Evolutionary conservation across 176 grass and related monocot genomes (phyloP).

Genomic region (Poa annua): DNA sequence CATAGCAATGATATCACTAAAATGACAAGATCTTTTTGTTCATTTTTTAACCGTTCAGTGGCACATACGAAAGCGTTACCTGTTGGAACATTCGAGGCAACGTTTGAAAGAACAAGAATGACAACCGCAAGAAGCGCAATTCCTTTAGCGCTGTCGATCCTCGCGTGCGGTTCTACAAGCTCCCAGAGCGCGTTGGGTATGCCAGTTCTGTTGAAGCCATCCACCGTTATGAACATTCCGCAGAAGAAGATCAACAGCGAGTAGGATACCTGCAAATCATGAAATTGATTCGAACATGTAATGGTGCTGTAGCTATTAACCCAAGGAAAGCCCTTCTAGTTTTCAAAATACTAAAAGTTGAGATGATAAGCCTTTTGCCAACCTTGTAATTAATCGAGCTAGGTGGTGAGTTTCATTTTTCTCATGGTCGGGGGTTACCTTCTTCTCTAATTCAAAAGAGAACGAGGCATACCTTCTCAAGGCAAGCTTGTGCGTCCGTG

Average conservation of each 20-base stretch:
- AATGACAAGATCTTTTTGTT: not conserved
- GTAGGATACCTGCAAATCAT: conserved; percentile 79
- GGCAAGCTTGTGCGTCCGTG: conserved; percentile 80
- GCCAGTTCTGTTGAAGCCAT: conserved; percentile 88
- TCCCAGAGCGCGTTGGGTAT: conserved; percentile 90
- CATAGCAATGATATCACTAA: not conserved
- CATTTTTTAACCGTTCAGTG: too few relatives aligned
- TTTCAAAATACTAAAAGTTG: not conserved
- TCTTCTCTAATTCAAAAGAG: not conserved
- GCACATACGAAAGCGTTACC: conserved; percentile 45
- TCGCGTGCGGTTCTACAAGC: conserved; percentile 71
- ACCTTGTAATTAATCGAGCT: too few relatives aligned
- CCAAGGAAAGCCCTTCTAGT: not conserved
- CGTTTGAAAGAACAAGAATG: conserved; percentile 87
- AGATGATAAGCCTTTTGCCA: not conserved
- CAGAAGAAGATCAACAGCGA: conserved; percentile 96
- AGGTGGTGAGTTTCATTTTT: too few relatives aligned
- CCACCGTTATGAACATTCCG: conserved; percentile 99
- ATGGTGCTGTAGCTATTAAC: too few relatives aligned
- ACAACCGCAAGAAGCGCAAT: conserved; percentile 69
- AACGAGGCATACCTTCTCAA: conserved; percentile 72
- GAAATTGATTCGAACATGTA: not conserved
- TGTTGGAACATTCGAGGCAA: conserved; percentile 97
- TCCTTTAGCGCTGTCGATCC: conserved; percentile 67
- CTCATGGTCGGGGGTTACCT: too few relatives aligned